phyloP scores from a whole-genome alignment of 208 protist genomes.

The Phytomonas serpens region DNA sequence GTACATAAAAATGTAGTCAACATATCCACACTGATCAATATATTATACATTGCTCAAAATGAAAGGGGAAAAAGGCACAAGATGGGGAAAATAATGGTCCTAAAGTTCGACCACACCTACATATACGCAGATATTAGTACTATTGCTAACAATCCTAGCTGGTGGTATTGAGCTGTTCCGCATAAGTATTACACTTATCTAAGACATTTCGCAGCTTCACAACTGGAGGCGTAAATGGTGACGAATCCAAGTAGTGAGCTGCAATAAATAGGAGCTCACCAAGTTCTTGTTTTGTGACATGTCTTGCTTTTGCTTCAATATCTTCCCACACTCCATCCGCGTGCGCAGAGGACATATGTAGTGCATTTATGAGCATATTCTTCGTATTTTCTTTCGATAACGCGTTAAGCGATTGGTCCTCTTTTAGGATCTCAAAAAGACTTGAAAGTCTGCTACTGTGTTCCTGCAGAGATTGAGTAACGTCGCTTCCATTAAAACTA shows the following conservation, averaged over 20 bases:
- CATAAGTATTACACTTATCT: constrained; percentile 13
- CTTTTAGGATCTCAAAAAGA: constrained; percentile 38
- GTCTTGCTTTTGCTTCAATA: constrained; percentile 16
- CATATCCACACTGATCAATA: not conserved
- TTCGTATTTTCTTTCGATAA: constrained; percentile 30
- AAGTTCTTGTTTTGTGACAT: constrained; percentile 43
- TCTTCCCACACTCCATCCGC: constrained; percentile 32
- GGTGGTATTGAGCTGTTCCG: not conserved
- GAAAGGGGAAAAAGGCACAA: not conserved
- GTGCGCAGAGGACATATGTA: constrained; percentile 34
- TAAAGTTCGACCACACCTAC: not conserved
- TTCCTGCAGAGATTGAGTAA: constrained; percentile 30
- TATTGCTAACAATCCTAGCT: not conserved
- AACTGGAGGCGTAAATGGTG: constrained; percentile 42
- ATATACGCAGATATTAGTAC: not conserved
- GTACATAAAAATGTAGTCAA: not conserved
- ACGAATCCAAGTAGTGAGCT: constrained; percentile 45
- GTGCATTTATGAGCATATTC: constrained; percentile 26
- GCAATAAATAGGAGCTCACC: constrained; percentile 43
- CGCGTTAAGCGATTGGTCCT: constrained; percentile 22
- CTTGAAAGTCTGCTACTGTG: constrained; percentile 19
- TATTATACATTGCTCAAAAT: not conserved
- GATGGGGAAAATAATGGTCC: not conserved
- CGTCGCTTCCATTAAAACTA: constrained; percentile 25
- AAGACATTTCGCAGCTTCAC: constrained; percentile 54